Base-by-base conservation (phyloP, 306 rosid genomes). In the Inga leiocalycina region DNA sequence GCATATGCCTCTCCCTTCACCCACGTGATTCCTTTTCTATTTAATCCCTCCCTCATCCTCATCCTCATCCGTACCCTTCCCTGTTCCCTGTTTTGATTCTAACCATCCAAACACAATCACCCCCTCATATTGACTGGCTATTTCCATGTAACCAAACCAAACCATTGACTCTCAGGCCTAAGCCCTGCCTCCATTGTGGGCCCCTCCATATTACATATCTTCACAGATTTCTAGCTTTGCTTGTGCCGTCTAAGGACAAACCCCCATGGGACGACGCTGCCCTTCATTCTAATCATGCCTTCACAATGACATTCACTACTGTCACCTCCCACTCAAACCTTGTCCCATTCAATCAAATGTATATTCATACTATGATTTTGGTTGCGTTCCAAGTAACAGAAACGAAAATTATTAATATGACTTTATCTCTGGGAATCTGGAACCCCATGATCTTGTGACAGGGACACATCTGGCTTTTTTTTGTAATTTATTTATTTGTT, bases 1-100 rank as follows among this genome's bases (percentile, higher is more conserved):
- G 81, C 97, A 94, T 97, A 94, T 93, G 98, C 84, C 67, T 78
- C 78, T 76, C 46, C 77, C 89, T 71, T 78, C 76, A 73, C 48
- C 77, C 89, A 86, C 88, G 88, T 88, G 92, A 86, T 80, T 79
- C 76, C 86, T 79, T 88, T 87, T 78, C 64, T 19, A 19, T 48
- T 49, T 5, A 43, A 75, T 3, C 12, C 77, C 2, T 39, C 1
- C 24, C 8, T 19, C 6, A 27, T 27, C 30, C 8, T 19, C 6
- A 27, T 27, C 30, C 8, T 62, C 37, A 11, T 62, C 32, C 35
- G 8, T 11, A 56, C 64, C 11, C 11, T 20, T 4, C 4, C 22
- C 32, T 24, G 22, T n/a, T 16, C 6, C n/a, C 12, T 3, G 2
- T 14, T 52, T 17, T 6, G 10, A 56, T 56, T 56, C 7, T 8